A percentile compares a stretch with the other conserved stretches of the same genome.
Evolutionary conservation across 2,329 filamentous ascomycete species (phyloP).

Genomic region (Penicillium polonicum): DNA sequence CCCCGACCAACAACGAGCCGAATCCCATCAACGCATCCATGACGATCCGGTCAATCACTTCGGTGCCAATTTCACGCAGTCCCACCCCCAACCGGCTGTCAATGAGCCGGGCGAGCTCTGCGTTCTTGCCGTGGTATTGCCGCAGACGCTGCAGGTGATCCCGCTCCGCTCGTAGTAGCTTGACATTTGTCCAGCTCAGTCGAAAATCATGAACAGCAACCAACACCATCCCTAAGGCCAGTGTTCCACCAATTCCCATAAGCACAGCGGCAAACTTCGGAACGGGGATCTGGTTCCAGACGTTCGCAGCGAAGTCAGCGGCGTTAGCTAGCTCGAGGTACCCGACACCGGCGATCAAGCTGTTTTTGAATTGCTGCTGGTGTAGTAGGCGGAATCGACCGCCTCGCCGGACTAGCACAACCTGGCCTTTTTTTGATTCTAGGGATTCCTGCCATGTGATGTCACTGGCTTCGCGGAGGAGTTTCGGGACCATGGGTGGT

Average conservation of each 20-base stretch:
- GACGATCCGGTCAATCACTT: slow-evolving; percentile 51
- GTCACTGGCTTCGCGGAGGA: slow-evolving; percentile 23
- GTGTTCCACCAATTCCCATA: slow-evolving; percentile 54
- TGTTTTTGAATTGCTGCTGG: slow-evolving; percentile 36
- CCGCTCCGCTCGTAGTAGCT: slow-evolving; percentile 47
- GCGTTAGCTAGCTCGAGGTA: slow-evolving; percentile 58
- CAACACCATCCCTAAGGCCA: slow-evolving; percentile 48
- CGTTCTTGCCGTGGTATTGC: slow-evolving; percentile 22
- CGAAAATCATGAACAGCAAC: slow-evolving; percentile 49
- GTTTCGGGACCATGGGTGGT: slow-evolving; percentile 13
- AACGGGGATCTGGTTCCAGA: slow-evolving; percentile 55
- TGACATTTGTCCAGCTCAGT: slow-evolving; percentile 49
- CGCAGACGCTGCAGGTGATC: slow-evolving; percentile 27
- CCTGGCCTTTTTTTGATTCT: slow-evolving; percentile 13
- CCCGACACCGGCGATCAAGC: slow-evolving; percentile 45
- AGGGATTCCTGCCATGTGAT: slow-evolving; percentile 21
- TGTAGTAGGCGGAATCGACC: slow-evolving; percentile 19
- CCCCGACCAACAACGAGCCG: slow-evolving; percentile 51
- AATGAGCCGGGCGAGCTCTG: slow-evolving; percentile 24
- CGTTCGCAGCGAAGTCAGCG: slow-evolving; percentile 58
- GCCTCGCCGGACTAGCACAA: slow-evolving; percentile 16
- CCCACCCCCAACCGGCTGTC: slow-evolving; percentile 47
- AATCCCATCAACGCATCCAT: slow-evolving; percentile 55
- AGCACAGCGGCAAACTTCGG: slow-evolving; percentile 50
- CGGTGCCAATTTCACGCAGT: slow-evolving; percentile 51